Percentiles rank a stretch among this genome's conserved stretches.
Conservation (phyloP, 2,329 filamentous ascomycete genomes). For the Colletotrichum theobromicola region DNA sequence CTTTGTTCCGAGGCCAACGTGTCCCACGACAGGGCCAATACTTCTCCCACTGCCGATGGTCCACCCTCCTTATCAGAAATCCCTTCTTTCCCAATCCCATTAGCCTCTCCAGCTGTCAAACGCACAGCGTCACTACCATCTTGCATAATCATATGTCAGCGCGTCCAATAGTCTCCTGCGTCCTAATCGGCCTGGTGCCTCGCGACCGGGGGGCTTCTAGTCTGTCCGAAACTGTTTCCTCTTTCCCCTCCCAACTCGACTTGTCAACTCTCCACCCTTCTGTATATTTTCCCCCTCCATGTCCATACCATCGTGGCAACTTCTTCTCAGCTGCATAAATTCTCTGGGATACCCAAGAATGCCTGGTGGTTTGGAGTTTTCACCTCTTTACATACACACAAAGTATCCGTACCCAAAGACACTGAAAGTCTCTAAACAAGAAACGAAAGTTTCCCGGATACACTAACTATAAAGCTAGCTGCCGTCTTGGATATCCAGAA, state of each 20-base stretch:
- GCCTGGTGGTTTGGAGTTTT: background rate
- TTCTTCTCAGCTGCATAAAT: background rate
- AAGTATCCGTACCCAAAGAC: too few relatives aligned
- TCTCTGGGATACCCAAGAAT: background rate
- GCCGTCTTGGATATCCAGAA: background rate
- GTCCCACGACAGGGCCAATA: background rate
- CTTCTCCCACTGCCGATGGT: background rate
- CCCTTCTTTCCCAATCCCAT: background rate
- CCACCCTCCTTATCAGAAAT: background rate
- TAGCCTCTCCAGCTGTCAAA: background rate
- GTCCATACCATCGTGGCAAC: background rate
- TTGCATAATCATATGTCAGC: background rate
- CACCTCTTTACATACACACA: too few relatives aligned
- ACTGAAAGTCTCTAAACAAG: too few relatives aligned
- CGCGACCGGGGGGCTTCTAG: background rate
- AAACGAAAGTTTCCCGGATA: background rate
- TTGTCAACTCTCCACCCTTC: background rate
- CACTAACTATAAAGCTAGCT: background rate
- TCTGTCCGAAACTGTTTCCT: background rate
- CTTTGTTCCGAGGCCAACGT: background rate
- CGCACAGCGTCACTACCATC: background rate
- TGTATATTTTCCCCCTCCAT: background rate
- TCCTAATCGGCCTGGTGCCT: background rate
- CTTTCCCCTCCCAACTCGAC: background rate
- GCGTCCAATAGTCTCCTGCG: background rate